Base-by-base conservation (phyloP, 345 rosid species). In the Geranium brycei region DNA sequence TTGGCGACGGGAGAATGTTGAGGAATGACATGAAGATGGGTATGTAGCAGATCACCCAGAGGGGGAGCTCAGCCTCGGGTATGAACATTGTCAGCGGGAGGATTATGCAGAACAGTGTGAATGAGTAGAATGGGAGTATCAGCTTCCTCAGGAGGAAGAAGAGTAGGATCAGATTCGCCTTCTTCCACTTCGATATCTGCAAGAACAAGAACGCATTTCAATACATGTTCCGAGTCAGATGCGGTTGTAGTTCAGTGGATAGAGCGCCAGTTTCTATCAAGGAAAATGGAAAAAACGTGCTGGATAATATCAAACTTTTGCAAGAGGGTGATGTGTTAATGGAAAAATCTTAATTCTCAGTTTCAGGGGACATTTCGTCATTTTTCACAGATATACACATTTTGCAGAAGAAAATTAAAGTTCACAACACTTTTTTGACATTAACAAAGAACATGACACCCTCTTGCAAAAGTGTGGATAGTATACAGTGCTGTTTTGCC, bases 81-180 rank as follows among this genome's bases (percentile, higher is more conserved):
- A 88, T 82, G 59, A 91, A 88, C 95, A 91, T 88, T 55, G 97
- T 91, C 65, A 87, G 72, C 66, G 97, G 97, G 63, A 91, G 95
- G 41, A 91, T 86, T 58, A 91, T 82, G 72, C 97, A 91, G 65
- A 91, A 91, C 66, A 91, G 72, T 59, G 97, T 88, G 88, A 91
- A 91, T 17, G 97, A 91, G 82, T 88, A 91, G 69, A 91, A 91
- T 1, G 95, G 97, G 58, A 91, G 87, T 62, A 91, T 82, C 3
- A 91, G 89, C 71, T 91, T 91, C 78, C 97, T 83, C 61, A 91
- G 62, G 59, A 91, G 86, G 69, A 91, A 91, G 89, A 91, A 91
- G 31, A 91, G 88, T 59, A 88, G 82, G 58, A 91, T 86, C 80
- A 88, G 63, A 66, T 91, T 91, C 28, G 84, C 78, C 82, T 87